Percentiles rank a stretch among this genome's conserved stretches.
Conservation (phyloP, 805 yeast genomes). For the Candida ulmi region DNA sequence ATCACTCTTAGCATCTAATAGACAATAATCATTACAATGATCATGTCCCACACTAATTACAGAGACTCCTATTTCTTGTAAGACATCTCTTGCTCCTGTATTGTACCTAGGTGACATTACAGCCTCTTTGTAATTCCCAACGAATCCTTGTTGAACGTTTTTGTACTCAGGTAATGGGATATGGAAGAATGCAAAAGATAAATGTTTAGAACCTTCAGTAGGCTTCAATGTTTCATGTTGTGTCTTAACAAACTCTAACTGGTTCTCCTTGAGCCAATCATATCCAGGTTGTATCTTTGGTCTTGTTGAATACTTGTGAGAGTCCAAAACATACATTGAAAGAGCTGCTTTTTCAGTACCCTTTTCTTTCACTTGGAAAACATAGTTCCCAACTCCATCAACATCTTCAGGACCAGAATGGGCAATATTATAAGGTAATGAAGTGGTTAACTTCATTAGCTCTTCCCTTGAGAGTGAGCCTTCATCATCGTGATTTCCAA, state of each 20-base stretch:
- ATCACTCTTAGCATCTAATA: constrained; percentile 39
- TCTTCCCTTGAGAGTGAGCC: constrained; percentile 58
- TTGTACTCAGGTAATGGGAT: constrained; percentile 87
- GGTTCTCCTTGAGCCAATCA: constrained; percentile 76
- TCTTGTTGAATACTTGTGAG: constrained; percentile 67
- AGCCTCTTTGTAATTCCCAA: constrained; percentile 67
- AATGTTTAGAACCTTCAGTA: constrained; percentile 29
- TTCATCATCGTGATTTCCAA: constrained; percentile 96
- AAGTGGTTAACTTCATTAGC: constrained; percentile 48
- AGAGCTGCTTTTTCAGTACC: constrained; percentile 37
- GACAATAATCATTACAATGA: constrained; percentile 90
- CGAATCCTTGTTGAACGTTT: constrained; percentile 35
- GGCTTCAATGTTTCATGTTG: constrained; percentile 26
- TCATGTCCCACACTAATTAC: constrained; percentile 89
- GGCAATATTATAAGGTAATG: constrained; percentile 66
- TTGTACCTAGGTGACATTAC: constrained; percentile 74
- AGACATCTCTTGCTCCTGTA: constrained; percentile 54
- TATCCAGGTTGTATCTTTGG: constrained; percentile 74
- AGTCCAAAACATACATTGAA: constrained; percentile 72
- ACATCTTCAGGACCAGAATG: constrained; percentile 58
- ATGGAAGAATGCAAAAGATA: constrained; percentile 90
- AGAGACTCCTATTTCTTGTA: constrained; percentile 63
- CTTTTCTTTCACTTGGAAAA: constrained; percentile 43
- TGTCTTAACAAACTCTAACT: constrained; percentile 50
- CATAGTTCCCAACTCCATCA: constrained; percentile 83